Evolutionary conservation across 345 rosid genomes (phyloP).

Genomic region (Clarkia xantiana): DNA sequence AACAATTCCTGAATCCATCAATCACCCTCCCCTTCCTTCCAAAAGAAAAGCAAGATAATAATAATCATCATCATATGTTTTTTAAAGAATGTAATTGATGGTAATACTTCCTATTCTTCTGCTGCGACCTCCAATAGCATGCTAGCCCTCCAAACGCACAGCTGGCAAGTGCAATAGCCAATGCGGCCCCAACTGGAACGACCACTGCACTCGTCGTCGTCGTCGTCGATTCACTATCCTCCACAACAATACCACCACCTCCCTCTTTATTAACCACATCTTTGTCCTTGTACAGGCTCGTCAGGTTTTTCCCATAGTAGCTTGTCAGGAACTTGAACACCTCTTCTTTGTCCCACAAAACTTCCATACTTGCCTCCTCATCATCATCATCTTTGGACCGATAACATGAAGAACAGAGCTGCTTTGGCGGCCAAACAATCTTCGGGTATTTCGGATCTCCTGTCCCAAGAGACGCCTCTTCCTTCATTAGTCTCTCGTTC

Average conservation of each 20-base stretch:
- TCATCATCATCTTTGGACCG: no score
- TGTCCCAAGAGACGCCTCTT: constrained; percentile 63
- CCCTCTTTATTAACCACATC: constrained; percentile 16
- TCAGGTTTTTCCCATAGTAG: constrained; percentile 58
- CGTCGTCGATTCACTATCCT: constrained; percentile 46
- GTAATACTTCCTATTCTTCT: constrained; percentile 90
- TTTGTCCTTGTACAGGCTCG: constrained; percentile 50
- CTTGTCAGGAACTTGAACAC: constrained; percentile 57
- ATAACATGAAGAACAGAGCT: constrained; percentile 71
- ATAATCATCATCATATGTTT: constrained; percentile 69
- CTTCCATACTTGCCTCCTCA: no score
- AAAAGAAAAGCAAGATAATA: constrained; percentile 14
- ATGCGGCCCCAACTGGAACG: constrained; percentile 89
- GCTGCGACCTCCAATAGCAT: constrained; percentile 91
- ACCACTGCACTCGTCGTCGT: constrained; percentile 69
- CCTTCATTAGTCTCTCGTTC: constrained; percentile 67
- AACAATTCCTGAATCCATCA: not conserved
- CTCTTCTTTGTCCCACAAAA: constrained; percentile 60
- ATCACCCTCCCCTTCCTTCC: constrained; percentile 6
- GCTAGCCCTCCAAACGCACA: constrained; percentile 95
- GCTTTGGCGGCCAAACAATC: constrained; percentile 82
- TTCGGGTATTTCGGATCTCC: constrained; percentile 89
- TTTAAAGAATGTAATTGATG: constrained; percentile 75
- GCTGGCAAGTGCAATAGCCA: constrained; percentile 94
- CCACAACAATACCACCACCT: no score